Base-by-base conservation (phyloP, 2,329 filamentous ascomycete species). In the Diaporthe ilicicola region DNA sequence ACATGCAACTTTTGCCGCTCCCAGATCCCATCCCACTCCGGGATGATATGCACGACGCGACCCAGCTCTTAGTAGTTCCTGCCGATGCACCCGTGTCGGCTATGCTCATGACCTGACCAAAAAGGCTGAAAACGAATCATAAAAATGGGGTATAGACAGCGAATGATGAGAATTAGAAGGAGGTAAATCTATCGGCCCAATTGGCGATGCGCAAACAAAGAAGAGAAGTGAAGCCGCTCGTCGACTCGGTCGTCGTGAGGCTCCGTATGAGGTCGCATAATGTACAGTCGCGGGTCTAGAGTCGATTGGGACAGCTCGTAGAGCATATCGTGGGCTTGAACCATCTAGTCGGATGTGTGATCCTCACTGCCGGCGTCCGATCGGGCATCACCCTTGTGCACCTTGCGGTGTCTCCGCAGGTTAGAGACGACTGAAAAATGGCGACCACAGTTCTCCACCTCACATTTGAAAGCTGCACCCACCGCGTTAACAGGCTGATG, bases 391-490 rank as follows among this genome's bases (percentile, higher is more conserved):
- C 92, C 91, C 83, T 94, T 96, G 87, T 99, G 96, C 59, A 98
- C 95, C 84, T 98, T 98, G 79, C 94, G 93, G 84, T 99, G 96
- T 77, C 96, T 89, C 74, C 96, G 91, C 69, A 98, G 86, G 81
- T 99, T 99, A 54, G 95, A 98, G 27, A 98, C 96, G 32, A 98
- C 96, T 0, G 95, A 98, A 82, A 99, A 98, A 78, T 97, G 94
- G 76, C 96, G 92, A 48, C 95, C 95, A 79, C 96, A 99, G 59
- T 95, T 95, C 79, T 97, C 94, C 69, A 97, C 93, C 77, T 98
- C 94, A 79, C 96, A 98, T 29, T 92, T 92, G 79, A 97, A 98
- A 75, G 96, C 95, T 98, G 78, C 69, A 29, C 8, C 12, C 67
- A 42, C 24, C 2, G 22, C 67, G 71, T 77, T 67, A 76, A 73